Evolutionary conservation across 305 asterid species (phyloP).

Genomic region (Fraxinus sp.): DNA sequence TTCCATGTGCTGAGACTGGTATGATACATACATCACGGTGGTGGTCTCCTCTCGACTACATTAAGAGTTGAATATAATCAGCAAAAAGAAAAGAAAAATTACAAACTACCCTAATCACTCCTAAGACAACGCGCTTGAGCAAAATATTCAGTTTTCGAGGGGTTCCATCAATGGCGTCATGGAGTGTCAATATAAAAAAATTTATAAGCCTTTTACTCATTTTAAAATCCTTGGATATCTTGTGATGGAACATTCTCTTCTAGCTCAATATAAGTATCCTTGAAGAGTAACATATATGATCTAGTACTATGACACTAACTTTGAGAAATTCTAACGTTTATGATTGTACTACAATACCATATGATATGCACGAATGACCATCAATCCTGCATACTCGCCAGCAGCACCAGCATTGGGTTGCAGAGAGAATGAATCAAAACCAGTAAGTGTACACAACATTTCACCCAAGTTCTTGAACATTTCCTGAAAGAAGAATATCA

Average conservation of each 20-base stretch:
- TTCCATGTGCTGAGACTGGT: constrained; percentile 98
- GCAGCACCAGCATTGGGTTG: constrained; percentile 99
- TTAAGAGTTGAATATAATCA: constrained; percentile 22
- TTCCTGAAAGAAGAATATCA: constrained; percentile 54
- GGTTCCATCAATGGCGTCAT: neutral
- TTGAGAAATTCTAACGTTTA: neutral
- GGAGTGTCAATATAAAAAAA: neutral
- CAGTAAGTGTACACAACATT: constrained; percentile 79
- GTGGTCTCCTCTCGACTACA: constrained; percentile 91
- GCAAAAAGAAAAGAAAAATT: neutral
- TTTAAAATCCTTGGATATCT: neutral
- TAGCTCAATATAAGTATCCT: neutral
- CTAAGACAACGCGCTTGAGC: neutral
- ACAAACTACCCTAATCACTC: neutral
- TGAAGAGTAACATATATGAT: neutral
- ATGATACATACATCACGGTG: constrained; percentile 95
- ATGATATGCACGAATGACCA: constrained; percentile 99
- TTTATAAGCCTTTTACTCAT: neutral
- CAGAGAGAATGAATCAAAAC: constrained; percentile 94
- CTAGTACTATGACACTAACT: neutral
- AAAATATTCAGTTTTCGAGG: neutral
- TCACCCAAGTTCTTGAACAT: constrained; percentile 95
- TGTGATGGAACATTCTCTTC: neutral
- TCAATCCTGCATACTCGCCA: constrained; percentile 98
- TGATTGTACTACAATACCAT: constrained; percentile 41